Base-by-base conservation (phyloP, 2,329 filamentous ascomycete species). In the Sordariomycetes sp. region DNA sequence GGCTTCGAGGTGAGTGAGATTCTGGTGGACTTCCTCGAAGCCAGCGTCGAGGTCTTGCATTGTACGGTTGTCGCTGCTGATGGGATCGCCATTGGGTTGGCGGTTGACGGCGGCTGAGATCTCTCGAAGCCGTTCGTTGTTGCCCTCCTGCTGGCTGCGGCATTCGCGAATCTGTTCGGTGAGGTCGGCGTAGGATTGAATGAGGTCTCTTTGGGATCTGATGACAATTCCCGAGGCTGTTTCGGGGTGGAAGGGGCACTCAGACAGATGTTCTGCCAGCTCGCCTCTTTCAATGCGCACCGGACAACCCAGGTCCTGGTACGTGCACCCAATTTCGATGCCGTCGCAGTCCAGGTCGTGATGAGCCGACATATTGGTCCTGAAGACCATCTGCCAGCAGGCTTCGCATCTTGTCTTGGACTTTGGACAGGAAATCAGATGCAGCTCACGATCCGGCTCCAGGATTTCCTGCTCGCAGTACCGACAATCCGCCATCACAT, bases 1-100 rank as follows among this genome's bases (percentile, higher is more conserved):
- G 4, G 68, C 70, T 46, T 79, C 74, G 32, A 76, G 61, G 38
- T 77, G 73, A 15, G 66, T 70, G 24, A 79, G 46, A 27, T 67
- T 68, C 36, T 72, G 67, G 33, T 72, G 69, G 3, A 79, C 53
- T 32, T 72, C 67, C 43, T 74, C 71, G 27, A 79, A 68, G 4
- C 60, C 58, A 19, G 57, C 57, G 33, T 61, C 58, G 16, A 61
- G 40, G 33, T 61, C 52, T 61, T 70, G 49, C 48, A 64, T 60
- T 5, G 58, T 59, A 18, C 58, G 49, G 19, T 50, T 55, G 45
- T 76, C 71, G 42, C 70, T 63, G n/a, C 63, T 58, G 44, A 70
- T 61, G 16, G 71, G 61, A 16, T 53, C 51, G 15, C 38, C 37
- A 18, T 28, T 42, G 4, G 43, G 40, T 18, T 48, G 45, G 6